Percentiles rank a stretch among this genome's conserved stretches.
phyloP scores from a whole-genome alignment of 805 yeast genomes.

The Wickerhamomyces alni region DNA sequence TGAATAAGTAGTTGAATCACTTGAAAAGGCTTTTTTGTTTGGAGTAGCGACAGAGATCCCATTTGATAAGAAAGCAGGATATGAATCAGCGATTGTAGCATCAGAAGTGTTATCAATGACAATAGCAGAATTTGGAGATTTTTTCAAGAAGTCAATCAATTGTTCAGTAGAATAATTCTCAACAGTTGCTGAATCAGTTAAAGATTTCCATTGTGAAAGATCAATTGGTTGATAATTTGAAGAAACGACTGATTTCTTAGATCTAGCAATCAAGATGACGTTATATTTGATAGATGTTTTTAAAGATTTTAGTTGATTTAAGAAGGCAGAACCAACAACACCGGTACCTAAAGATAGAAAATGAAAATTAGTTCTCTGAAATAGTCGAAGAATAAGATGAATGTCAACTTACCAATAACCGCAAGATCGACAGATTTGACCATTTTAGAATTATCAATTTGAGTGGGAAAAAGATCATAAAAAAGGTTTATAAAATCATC shows the following conservation, averaged over 20 bases:
- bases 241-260: slow-evolving; percentile 63
- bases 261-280: slow-evolving; percentile 74
- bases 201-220: slow-evolving; percentile 49
- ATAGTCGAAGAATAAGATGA: neutral
- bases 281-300: slow-evolving; percentile 60
- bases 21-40: slow-evolving; percentile 94
- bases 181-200: slow-evolving; percentile 38
- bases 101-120: slow-evolving; percentile 93
- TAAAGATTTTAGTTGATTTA: slow-evolving; percentile 67
- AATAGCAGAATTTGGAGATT: slow-evolving; percentile 69
- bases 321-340: slow-evolving; percentile 89
- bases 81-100: slow-evolving; percentile 66
- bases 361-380: neutral
- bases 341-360: slow-evolving; percentile 58
- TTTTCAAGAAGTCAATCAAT: slow-evolving; percentile 55
- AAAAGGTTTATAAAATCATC: too few species aligned
- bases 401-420: slow-evolving; percentile 54
- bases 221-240: slow-evolving; percentile 68
- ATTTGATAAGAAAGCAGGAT: slow-evolving; percentile 63
- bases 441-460: slow-evolving; percentile 28
- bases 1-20: slow-evolving; percentile 70
- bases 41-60: slow-evolving; percentile 97
- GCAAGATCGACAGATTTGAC: slow-evolving; percentile 59
- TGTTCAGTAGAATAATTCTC: slow-evolving; percentile 47
- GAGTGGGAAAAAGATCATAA: too few species aligned